These are phyloP conservation scores for Cenococcum geophilum DNA, from an alignment of 495 filamentous ascomycete species.

Conservation along the genomic window DNA sequence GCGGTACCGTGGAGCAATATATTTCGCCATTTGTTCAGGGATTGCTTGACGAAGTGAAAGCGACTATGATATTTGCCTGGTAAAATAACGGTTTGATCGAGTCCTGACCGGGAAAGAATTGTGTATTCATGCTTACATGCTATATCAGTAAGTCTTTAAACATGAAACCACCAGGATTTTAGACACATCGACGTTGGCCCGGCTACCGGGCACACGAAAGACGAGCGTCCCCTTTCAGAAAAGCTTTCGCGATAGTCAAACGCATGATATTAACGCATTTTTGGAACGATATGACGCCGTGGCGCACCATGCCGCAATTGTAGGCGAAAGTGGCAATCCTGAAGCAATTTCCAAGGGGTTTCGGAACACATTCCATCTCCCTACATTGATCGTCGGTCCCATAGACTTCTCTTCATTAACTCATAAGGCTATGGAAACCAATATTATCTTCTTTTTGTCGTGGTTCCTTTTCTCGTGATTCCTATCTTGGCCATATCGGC, in stretches of 20 bases:
- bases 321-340: background rate
- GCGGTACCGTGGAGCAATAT: background rate
- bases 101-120: background rate
- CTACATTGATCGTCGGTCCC: too few relatives aligned
- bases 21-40: background rate
- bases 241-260: constrained; percentile 2
- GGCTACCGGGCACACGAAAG: background rate
- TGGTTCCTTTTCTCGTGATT: background rate
- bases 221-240: background rate
- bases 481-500: background rate
- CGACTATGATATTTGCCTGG: too few relatives aligned
- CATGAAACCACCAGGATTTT: constrained; percentile 1
- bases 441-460: background rate
- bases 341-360: background rate
- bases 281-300: constrained; percentile 2
- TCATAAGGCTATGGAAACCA: background rate
- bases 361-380: too few relatives aligned
- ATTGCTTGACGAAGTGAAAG: background rate
- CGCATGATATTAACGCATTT: background rate
- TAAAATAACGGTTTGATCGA: background rate
- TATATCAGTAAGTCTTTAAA: background rate
- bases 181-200: background rate
- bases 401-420: too few relatives aligned
- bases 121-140: background rate
- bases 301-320: constrained; percentile 1